Conservation (phyloP, 2,329 filamentous ascomycete species). For the Magnaporthiopsis poae region DNA sequence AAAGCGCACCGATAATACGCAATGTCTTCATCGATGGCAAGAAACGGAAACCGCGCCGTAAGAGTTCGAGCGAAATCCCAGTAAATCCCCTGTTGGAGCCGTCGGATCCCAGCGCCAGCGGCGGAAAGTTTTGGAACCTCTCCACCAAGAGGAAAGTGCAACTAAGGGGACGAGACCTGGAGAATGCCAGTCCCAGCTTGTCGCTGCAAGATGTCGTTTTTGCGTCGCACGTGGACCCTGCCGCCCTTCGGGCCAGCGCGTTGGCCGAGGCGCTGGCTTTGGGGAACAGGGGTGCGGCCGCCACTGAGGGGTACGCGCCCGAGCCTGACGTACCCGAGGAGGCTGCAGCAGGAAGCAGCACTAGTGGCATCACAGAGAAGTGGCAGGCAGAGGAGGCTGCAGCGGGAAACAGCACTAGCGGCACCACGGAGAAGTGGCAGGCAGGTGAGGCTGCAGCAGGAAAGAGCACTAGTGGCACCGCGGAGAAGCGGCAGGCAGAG, state of each 20-base stretch:
- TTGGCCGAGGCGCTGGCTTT: not conserved
- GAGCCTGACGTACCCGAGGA: too few relatives aligned
- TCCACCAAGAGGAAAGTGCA: not conserved
- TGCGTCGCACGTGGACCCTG: not conserved
- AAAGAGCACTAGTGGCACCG: not conserved
- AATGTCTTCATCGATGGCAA: constrained; percentile 41
- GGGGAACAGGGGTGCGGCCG: not conserved
- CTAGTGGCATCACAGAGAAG: too few relatives aligned
- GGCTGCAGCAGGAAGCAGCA: too few relatives aligned
- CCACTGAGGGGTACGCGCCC: too few relatives aligned
- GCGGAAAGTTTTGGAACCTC: not conserved
- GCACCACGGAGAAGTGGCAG: not conserved
- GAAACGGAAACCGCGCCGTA: constrained; percentile 20
- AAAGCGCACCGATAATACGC: constrained; percentile 16
- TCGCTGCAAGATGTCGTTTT: not conserved
- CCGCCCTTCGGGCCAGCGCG: not conserved
- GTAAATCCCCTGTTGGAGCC: not conserved
- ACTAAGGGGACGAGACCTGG: constrained; percentile 1
- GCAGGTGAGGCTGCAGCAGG: not conserved
- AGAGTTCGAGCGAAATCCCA: not conserved
- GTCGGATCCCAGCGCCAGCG: not conserved
- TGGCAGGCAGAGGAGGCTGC: not conserved
- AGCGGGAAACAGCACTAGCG: too few relatives aligned
- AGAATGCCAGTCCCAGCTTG: not conserved
- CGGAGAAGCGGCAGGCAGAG: not conserved